Conservation (phyloP, 257 asterid species). For the Nicotiana undulata region DNA sequence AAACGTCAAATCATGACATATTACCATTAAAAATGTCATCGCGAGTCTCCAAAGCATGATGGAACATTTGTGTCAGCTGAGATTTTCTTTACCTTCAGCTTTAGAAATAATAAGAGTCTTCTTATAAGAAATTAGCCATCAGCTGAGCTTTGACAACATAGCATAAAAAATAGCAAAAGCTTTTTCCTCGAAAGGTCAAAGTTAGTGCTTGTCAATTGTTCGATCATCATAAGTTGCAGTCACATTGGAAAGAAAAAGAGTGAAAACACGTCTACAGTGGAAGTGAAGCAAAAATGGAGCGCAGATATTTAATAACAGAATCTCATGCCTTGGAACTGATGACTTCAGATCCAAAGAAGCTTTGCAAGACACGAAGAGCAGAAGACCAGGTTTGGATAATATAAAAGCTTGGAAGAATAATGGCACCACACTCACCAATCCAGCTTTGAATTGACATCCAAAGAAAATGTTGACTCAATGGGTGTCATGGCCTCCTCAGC, state of each 20-base stretch:
- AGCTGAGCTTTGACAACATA: not conserved
- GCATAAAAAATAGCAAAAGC: not conserved
- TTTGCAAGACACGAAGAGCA: not conserved
- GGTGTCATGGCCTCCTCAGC: constrained; percentile 99
- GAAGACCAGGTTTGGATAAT: not conserved
- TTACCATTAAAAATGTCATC: not conserved
- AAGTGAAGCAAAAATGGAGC: not conserved
- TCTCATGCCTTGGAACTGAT: not conserved
- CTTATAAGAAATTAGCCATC: not conserved
- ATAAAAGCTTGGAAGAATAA: not conserved
- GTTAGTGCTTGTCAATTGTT: not conserved
- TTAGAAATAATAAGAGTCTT: not conserved
- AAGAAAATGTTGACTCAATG: constrained; percentile 90
- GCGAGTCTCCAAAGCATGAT: not conserved
- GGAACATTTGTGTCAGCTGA: not conserved
- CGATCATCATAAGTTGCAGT: not conserved
- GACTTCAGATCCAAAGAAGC: not conserved
- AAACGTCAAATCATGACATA: not conserved
- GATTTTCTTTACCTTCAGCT: not conserved
- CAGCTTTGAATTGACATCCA: constrained; percentile 88
- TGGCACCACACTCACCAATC: constrained; percentile 60
- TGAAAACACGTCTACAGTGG: too few relatives aligned
- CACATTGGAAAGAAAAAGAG: not conserved
- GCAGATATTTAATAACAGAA: not conserved
- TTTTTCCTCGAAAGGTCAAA: not conserved